phyloP scores from a whole-genome alignment of 2,329 filamentous ascomycete genomes.

The Rasamsonia emersonii region DNA sequence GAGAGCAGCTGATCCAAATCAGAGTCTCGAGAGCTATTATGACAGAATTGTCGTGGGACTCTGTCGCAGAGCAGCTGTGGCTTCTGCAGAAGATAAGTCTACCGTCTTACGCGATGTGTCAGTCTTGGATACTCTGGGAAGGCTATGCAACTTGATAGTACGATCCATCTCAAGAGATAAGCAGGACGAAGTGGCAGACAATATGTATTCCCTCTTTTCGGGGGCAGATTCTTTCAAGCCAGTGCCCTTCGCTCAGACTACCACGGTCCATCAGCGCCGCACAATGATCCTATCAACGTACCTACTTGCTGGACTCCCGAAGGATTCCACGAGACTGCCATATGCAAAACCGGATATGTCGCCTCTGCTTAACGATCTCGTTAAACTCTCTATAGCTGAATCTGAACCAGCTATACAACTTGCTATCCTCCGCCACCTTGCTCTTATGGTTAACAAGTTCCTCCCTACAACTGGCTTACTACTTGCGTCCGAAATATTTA shows the following conservation, averaged over 20 bases:
- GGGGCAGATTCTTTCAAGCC: constrained; percentile 24
- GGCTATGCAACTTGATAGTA: constrained; percentile 52
- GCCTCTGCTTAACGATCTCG: constrained; percentile 26
- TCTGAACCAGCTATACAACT: constrained; percentile 29
- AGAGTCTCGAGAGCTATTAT: constrained; percentile 38
- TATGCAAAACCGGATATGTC: constrained; percentile 23
- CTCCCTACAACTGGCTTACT: constrained; percentile 24
- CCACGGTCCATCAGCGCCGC: constrained; percentile 28
- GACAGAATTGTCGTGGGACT: constrained; percentile 43
- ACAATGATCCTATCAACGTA: constrained; percentile 51
- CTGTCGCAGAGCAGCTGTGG: constrained; percentile 30
- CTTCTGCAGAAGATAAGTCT: constrained; percentile 25
- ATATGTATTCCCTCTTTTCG: constrained; percentile 46
- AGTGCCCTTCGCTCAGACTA: constrained; percentile 24
- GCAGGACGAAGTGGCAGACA: constrained; percentile 43
- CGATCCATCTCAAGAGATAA: constrained; percentile 45
- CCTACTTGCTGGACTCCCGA: constrained; percentile 45
- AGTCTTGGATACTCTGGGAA: constrained; percentile 52
- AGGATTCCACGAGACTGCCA: constrained; percentile 24
- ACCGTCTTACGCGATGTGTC: constrained; percentile 41
- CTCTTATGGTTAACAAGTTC: constrained; percentile 35
- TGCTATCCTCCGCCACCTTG: constrained; percentile 34
- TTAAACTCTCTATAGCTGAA: constrained; percentile 24
- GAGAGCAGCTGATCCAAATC: constrained; percentile 31
- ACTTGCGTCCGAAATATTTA: constrained; percentile 23